Conservation (phyloP, 805 yeast species). For the Ogataea nakhonphanomensis region DNA sequence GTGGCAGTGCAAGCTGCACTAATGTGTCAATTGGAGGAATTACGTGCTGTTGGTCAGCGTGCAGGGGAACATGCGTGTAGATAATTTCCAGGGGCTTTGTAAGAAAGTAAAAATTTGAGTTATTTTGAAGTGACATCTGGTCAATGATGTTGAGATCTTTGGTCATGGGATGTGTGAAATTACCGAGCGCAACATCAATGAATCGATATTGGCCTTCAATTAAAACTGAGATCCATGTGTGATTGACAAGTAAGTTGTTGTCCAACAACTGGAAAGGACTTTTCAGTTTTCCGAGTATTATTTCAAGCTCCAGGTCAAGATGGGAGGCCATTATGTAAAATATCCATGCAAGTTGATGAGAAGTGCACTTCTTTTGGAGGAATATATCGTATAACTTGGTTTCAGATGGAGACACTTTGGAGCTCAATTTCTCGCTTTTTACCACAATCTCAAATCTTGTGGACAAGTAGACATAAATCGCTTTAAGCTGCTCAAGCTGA, state of each 20-base stretch:
- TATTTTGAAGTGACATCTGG: slow-evolving; percentile 17
- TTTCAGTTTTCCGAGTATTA: slow-evolving; percentile 80
- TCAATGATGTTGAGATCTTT: slow-evolving; percentile 39
- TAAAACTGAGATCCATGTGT: slow-evolving; percentile 82
- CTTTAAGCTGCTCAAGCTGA: slow-evolving; percentile 60
- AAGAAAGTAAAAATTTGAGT: slow-evolving; percentile 59
- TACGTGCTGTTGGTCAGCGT: slow-evolving; percentile 77
- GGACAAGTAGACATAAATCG: slow-evolving; percentile 58
- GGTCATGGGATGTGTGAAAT: slow-evolving; percentile 49
- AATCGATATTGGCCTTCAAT: slow-evolving; percentile 77
- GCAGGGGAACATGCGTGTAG: slow-evolving; percentile 83
- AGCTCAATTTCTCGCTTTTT: slow-evolving; percentile 33
- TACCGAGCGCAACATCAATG: slow-evolving; percentile 69
- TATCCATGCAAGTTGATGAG: slow-evolving; percentile 70
- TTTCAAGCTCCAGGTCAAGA: slow-evolving; percentile 68
- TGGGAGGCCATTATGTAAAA: slow-evolving; percentile 70
- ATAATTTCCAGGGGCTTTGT: slow-evolving; percentile 71
- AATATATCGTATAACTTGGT: slow-evolving; percentile 27
- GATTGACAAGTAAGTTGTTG: slow-evolving; percentile 57
- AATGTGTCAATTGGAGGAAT: slow-evolving; percentile 79
- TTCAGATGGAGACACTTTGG: slow-evolving; percentile 28
- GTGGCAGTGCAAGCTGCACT: slow-evolving; percentile 76
- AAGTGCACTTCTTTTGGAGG: slow-evolving; percentile 26
- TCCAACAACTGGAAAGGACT: slow-evolving; percentile 61
- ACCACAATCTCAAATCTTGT: slow-evolving; percentile 52